Evolutionary conservation across 352 stramenopile genomes (phyloP), one percentile per base, ranked within the genome.

Genomic region (Phytophthora tentaculata): DNA sequence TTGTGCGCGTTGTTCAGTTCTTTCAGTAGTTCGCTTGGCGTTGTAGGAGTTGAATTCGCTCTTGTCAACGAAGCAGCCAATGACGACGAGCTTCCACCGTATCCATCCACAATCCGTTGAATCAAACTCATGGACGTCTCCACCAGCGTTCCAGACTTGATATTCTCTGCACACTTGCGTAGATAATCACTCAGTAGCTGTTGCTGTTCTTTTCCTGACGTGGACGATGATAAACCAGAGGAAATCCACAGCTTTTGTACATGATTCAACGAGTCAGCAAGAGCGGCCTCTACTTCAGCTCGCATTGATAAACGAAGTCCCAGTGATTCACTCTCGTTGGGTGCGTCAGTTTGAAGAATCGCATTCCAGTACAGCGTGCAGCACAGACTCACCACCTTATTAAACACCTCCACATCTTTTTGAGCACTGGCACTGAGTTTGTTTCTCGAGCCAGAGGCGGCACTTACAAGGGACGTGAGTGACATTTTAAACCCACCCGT

Each of bases 351-450:
- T 72, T 83, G 53, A 57, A 87, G 66, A 23, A 90, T 81, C 9
- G 74, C 84, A 70, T 90, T 94, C 87, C 87, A 95, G 49, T 93
- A 81, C 17, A 95, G 57, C n/a, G 80, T 93, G 16, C 88, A 86
- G 20, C 85, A 87, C 41, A 95, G 60, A 10, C 55, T 80, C 26
- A 92, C 82, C 22, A 95, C 73, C 53, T 95, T 95, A 58, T 79
- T 89, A 14, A 89, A 76, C 2, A 91, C 69, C 24, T 95, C 85
- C 2, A 84, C 63, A 50, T 94, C 85, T 65, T 90, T 91, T 57
- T 89, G 74, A n/a, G 80, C 77, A 45, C 54, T 82, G 28, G 55
- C 39, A 20, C 66, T 85, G 16, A 82, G 65, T 51, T 80, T 81
- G 37, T 64, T 77, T 49, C 80, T 89, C 14, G 76, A 81, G 4